Base-by-base conservation (phyloP, 2,329 filamentous ascomycete species). In the Colletotrichum sojae region DNA sequence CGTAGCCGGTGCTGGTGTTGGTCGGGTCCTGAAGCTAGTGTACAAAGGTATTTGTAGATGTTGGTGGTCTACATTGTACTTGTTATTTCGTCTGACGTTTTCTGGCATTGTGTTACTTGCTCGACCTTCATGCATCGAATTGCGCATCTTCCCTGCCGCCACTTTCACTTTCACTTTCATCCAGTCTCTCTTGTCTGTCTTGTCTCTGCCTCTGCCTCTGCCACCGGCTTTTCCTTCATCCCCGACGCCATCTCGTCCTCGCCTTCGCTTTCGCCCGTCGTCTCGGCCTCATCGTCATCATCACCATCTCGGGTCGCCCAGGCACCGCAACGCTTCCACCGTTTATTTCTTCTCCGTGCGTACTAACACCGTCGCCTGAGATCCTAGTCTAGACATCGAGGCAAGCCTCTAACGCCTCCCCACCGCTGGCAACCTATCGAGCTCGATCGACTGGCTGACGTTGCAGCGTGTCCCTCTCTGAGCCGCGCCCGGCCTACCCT, bases 311-410 rank as follows among this genome's bases (percentile, higher is more conserved):
- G 62, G 55, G 49, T 66, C 45, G 55, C 51, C 54, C 49, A 20
- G 66, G 49, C 55, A 49, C 65, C 40, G 61, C 61, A 45, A 54
- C 27, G 51, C 55, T 51, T 27, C 54, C 18, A 49, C 43, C 66
- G 43, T 69, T 36, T 36, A 36, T 69, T 58, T 43, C 25, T 36
- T 36, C 16, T 46, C 16, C 40, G 57, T 13, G 15, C 40, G 12
- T 60, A 54, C 49, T 60, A 66, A 20, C 49, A 66, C 51, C 43
- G 27, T 66, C 51, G 66, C 62, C 61, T 65, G 55, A 56, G 55
- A 66, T 69, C 66, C 52, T 51, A 60, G 66, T 56, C 43, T 48
- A 45, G 22, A 58, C 43, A 39, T 48, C 27, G 16, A 31, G 43
- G 31, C 31, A 36, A 36, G 31, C 31, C 31, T 36, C 31, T 8